Evolutionary conservation across 371 early-diverging fungal species (phyloP).

Genomic region (Rhizopus microsporus): DNA sequence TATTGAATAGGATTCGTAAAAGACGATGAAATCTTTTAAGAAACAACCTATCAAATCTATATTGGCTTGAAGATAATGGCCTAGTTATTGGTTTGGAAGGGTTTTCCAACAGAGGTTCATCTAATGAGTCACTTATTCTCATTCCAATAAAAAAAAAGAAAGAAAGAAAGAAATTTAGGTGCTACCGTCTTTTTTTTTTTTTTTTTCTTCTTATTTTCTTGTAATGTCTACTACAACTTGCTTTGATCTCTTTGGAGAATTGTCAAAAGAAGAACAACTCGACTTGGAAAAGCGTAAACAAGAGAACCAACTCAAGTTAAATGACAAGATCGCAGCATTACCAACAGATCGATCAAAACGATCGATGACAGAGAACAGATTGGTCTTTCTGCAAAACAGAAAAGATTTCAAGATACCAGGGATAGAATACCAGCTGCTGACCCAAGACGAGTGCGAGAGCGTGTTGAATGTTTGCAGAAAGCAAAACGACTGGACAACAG

Average conservation of each 20-base stretch:
- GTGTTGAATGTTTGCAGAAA: slow-evolving; percentile 29
- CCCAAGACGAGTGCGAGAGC: slow-evolving; percentile 26
- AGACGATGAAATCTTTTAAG: slow-evolving; percentile 47
- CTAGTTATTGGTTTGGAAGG: too few relatives aligned
- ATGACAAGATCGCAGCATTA: slow-evolving; percentile 1
- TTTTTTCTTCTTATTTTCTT: slow-evolving; percentile 2
- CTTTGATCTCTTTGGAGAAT: slow-evolving; percentile 49
- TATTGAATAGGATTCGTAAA: slow-evolving; percentile 39
- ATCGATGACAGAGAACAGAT: slow-evolving; percentile 33
- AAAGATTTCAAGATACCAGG: slow-evolving; percentile 21
- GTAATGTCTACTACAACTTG: slow-evolving; percentile 3
- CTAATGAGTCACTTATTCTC: slow-evolving; percentile 2
- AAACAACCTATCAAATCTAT: slow-evolving; percentile 55
- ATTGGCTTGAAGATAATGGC: slow-evolving; percentile 7
- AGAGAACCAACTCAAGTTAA: neutral
- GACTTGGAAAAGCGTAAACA: slow-evolving; percentile 15
- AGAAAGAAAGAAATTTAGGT: neutral
- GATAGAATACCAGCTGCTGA: slow-evolving; percentile 26
- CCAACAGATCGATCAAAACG: slow-evolving; percentile 29
- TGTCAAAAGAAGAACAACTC: slow-evolving; percentile 31
- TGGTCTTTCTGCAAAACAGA: slow-evolving; percentile 15
- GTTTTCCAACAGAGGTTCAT: neutral
- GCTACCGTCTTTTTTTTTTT: neutral
- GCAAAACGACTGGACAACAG: slow-evolving; percentile 41
- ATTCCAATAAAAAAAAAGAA: slow-evolving; percentile 7